Percentiles rank a stretch among this genome's conserved stretches.
phyloP scores from a whole-genome alignment of 805 yeast genomes.

The Yarrowia divulgata region DNA sequence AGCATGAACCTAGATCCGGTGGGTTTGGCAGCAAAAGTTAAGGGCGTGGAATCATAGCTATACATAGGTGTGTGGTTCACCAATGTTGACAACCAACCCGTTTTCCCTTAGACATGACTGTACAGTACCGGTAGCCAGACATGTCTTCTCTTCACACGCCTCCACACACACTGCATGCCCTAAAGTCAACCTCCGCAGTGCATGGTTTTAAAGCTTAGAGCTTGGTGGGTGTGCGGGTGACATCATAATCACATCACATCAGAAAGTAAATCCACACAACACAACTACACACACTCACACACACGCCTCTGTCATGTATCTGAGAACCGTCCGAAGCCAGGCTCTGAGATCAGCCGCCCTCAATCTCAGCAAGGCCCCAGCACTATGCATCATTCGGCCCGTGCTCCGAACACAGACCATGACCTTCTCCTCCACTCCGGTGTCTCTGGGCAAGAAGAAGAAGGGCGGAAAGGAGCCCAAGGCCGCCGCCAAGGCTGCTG shows the following conservation, averaged over 20 bases:
- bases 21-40: neutral
- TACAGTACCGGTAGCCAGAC: neutral
- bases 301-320: constrained; percentile 3
- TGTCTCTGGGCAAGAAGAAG: constrained; percentile 34
- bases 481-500: constrained; percentile 35
- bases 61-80: neutral
- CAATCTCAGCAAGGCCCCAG: neutral
- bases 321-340: constrained; percentile 15
- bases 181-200: too few relatives aligned
- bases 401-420: constrained; percentile 20
- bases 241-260: constrained; percentile 1
- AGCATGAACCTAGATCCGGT: constrained; percentile 16
- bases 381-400: constrained; percentile 11
- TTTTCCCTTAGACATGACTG: too few relatives aligned
- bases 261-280: neutral
- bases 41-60: neutral
- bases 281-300: neutral
- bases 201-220: constrained; percentile 1
- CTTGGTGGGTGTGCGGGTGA: neutral
- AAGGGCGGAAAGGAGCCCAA: constrained; percentile 36
- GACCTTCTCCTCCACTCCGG: constrained; percentile 16
- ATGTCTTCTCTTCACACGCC: neutral
- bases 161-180: neutral
- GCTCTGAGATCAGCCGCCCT: neutral
- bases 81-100: too few relatives aligned